A percentile compares a stretch with the other conserved stretches of the same genome.
Evolutionary conservation across 2,329 filamentous ascomycete genomes (phyloP).

Genomic region (Pseudogymnoascus verrucosus): DNA sequence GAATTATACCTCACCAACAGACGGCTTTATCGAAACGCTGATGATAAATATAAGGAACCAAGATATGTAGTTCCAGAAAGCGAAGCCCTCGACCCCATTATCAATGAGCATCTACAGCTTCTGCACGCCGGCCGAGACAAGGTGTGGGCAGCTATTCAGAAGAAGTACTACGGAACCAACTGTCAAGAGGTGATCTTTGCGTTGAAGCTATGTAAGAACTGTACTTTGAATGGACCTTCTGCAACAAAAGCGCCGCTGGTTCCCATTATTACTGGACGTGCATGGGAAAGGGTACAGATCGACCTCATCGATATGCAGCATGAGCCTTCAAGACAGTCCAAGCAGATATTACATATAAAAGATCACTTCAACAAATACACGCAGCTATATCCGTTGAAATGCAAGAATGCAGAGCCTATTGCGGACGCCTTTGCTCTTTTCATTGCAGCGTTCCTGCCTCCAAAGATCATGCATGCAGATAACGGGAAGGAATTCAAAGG

Average conservation of each 20-base stretch:
- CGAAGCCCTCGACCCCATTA: too few species aligned
- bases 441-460: constrained; percentile 13
- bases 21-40: too few species aligned
- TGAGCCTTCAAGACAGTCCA: constrained; percentile 13
- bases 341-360: constrained; percentile 17
- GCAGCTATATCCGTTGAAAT: constrained; percentile 13
- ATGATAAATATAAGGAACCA: too few species aligned
- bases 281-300: constrained; percentile 13
- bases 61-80: too few species aligned
- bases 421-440: constrained; percentile 3
- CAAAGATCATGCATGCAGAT: constrained; percentile 16
- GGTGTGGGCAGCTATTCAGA: too few species aligned
- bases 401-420: constrained; percentile 13
- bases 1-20: too few species aligned
- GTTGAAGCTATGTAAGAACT: too few species aligned
- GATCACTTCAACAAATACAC: constrained; percentile 19
- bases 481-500: constrained; percentile 19
- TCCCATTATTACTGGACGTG: constrained; percentile 9
- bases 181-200: too few species aligned
- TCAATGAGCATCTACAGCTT: too few species aligned
- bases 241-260: not conserved
- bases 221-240: too few species aligned
- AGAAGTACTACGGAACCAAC: too few species aligned
- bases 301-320: constrained; percentile 17
- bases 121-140: too few species aligned